These are phyloP conservation scores for Coffea canephora DNA, from an alignment of 257 asterid genomes.

Conservation along the genomic window DNA sequence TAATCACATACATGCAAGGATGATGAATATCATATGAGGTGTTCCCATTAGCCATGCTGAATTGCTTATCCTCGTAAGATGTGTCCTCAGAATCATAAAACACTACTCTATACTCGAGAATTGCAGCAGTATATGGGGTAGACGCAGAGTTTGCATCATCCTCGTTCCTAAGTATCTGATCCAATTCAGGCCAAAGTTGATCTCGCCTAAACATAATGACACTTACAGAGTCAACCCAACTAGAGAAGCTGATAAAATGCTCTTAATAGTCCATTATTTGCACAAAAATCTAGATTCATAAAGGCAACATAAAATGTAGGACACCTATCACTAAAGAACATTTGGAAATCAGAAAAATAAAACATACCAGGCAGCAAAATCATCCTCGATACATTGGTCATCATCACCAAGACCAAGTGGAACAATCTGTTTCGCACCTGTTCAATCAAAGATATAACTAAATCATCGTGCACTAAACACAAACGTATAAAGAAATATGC, in stretches of 20 bases:
- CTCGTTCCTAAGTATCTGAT: slow-evolving; percentile 50
- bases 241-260: not conserved
- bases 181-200: slow-evolving; percentile 66
- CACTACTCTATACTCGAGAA: slow-evolving; percentile 58
- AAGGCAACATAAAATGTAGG: not conserved
- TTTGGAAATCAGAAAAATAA: not conserved
- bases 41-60: slow-evolving; percentile 51
- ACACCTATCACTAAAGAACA: not conserved
- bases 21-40: slow-evolving; percentile 63
- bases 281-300: not conserved
- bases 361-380: slow-evolving; percentile 68
- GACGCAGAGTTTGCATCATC: slow-evolving; percentile 44
- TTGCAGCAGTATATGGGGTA: slow-evolving; percentile 72
- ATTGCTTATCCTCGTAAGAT: slow-evolving; percentile 38
- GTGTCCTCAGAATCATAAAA: slow-evolving; percentile 41
- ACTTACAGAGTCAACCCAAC: not conserved
- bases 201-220: slow-evolving; percentile 49
- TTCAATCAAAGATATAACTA: slow-evolving; percentile 5
- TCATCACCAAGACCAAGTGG: slow-evolving; percentile 72
- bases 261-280: not conserved
- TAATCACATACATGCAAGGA: slow-evolving; percentile 60
- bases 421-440: slow-evolving; percentile 65
- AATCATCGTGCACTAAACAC: not conserved
- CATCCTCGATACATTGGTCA: slow-evolving; percentile 85
- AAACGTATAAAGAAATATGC: not conserved